Evolutionary conservation across 257 asterid genomes (phyloP), one percentile per base, ranked within the genome.

Genomic region (Solanum piurae): DNA sequence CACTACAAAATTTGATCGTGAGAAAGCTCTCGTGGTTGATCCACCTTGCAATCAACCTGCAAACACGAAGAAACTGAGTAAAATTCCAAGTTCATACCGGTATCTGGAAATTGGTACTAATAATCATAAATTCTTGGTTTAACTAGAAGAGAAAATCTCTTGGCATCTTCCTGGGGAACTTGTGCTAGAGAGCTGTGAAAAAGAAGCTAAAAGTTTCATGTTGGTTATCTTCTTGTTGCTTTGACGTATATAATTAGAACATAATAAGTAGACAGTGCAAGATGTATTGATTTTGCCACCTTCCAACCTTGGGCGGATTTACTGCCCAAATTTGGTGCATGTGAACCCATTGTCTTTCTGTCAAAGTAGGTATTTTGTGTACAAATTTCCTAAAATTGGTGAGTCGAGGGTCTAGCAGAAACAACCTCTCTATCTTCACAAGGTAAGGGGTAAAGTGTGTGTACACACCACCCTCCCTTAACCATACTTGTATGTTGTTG

Each of bases 41-140:
- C 52, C 40, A 34, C 87, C 88, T 40, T 21, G 60, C 40, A 25
- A 64, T 92, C 92, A 91, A 84, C 97, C 95, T 94, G 95, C 89
- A 80, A 88, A 86, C 66, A 12, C 86, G 34, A 25, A 82, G 4
- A 29, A 29, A 52, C 33, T 49, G 69, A 82, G 34, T 18, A 9
- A 46, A 29, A 9, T 18, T 18, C 0, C 86, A 49, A 82, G 69
- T 18, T 29, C 12, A 18, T 82, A 16, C 1, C 12, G 12, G 18
- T 29, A 27, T 80, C 42, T 46, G 29, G 55, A 16, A 14, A 46
- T 27, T 46, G 85, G 69, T 25, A 27, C 37, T 44, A 18, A 8
- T 8, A 79, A 27, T 79, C 85, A 79, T 4, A 16, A 79, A 79
- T 49, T 79, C 66, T 4, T 44, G 27, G n/a, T 79, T 27, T 16